Percentiles rank a stretch among this genome's conserved stretches.
phyloP scores from a whole-genome alignment of 2,329 filamentous ascomycete genomes.

The Apiospora rasikravindrae region DNA sequence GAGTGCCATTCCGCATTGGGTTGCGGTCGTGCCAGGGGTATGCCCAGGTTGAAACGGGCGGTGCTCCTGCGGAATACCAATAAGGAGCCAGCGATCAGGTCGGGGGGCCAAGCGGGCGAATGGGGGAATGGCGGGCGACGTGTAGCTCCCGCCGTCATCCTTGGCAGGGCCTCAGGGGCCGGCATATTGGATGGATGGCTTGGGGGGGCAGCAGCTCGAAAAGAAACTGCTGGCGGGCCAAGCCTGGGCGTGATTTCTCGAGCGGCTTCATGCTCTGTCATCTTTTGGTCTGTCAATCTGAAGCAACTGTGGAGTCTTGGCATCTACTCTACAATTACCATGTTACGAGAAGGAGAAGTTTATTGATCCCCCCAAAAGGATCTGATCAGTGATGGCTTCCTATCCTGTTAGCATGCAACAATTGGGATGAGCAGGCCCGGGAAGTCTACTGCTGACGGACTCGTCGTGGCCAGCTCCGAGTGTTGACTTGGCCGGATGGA shows the following conservation, averaged over 20 bases:
- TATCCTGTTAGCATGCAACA: not conserved
- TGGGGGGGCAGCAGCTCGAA: not conserved
- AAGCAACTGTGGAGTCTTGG: not conserved
- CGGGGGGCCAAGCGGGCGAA: conserved; percentile 11
- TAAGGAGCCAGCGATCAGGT: not conserved
- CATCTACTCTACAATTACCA: not conserved
- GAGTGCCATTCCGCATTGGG: not conserved
- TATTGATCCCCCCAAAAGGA: not conserved
- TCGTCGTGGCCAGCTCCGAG: not conserved
- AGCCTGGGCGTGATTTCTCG: too few species aligned
- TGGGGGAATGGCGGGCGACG: conserved; percentile 8
- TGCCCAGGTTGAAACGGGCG: not conserved
- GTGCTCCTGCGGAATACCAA: not conserved
- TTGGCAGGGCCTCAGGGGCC: conserved; percentile 13
- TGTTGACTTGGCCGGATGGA: not conserved
- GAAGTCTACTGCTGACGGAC: not conserved
- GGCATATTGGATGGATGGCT: conserved; percentile 1
- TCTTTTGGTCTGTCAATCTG: not conserved
- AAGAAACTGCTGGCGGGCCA: not conserved
- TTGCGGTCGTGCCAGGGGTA: not conserved
- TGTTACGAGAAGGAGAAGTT: not conserved
- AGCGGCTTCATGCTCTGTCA: conserved; percentile 5
- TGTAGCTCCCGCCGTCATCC: conserved; percentile 16
- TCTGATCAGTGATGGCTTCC: too few species aligned
- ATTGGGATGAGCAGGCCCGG: not conserved